Base-by-base conservation (phyloP, 441 rosid species). In the Populus tomentosa region DNA sequence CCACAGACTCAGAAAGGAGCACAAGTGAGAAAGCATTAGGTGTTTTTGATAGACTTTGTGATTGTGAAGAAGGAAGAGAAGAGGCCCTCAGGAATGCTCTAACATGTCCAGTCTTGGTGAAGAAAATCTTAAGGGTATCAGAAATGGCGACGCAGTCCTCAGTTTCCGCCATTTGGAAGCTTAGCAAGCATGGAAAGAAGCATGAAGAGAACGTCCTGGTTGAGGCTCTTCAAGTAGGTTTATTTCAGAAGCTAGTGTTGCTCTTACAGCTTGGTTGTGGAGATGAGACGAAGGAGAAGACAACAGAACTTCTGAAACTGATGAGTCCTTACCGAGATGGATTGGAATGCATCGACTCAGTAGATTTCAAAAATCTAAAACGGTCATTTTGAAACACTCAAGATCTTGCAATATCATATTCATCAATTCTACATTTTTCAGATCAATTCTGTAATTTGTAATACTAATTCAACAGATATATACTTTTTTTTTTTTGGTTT, bases 181-280 rank as follows among this genome's bases (percentile, higher is more conserved):
- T 90, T 0, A 70, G 78, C 76, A 90, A 77, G 64, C 11, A 70
- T n/a, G 87, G 69, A 33, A 79, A 66, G 61, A 56, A 78, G 10
- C 30, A 80, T 42, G 83, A 81, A 59, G 86, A 71, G 69, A 53
- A n/a, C 7, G 62, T 80, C 1, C 0, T 84, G 63, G 76, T 80
- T 2, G 91, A 90, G 36, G 84, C 83, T 2, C 89, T 88, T 68
- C 89, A 90, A 76, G 86, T 86, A 10, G 93, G 93, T 16, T 85
- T 79, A 1, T 90, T 90, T 78, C 91, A 90, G 75, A 90, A 90
- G 84, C 84, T 90, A 10, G 78, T 90, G 66, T 35, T 90, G 78
- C 75, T 90, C 6, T 67, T 90, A 23, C 93, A 90, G 67, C 74
- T 87, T 21, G 93, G 91, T 0, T 90, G 88, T 23, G 81, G 75